Evolutionary conservation across 805 yeast genomes (phyloP).

Genomic region (Candida awuae): DNA sequence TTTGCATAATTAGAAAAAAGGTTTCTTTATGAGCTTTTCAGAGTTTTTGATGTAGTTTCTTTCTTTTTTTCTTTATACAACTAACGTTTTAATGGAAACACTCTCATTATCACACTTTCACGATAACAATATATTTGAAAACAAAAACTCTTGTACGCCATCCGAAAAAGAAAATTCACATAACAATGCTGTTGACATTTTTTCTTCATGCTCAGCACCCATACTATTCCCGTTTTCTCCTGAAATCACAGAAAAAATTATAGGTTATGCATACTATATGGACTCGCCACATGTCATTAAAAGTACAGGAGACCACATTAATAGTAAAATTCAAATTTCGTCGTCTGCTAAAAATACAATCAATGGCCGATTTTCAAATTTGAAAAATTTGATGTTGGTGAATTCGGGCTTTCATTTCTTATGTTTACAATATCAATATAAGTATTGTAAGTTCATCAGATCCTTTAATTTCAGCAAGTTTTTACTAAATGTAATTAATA

Average conservation of each 20-base stretch:
- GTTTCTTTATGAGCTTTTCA: too few species aligned
- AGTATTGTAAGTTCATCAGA: constrained; percentile 65
- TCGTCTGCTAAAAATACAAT: constrained; percentile 19
- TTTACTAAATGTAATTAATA: constrained; percentile 43
- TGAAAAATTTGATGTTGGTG: constrained; percentile 33
- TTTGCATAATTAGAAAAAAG: too few species aligned
- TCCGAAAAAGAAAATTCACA: not conserved
- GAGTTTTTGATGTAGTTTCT: too few species aligned
- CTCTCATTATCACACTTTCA: too few species aligned
- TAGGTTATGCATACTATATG: constrained; percentile 24
- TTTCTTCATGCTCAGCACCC: not conserved
- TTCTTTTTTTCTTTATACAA: too few species aligned
- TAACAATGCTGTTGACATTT: not conserved
- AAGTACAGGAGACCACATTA: too few species aligned
- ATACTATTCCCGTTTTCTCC: constrained; percentile 24
- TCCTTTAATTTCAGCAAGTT: constrained; percentile 75
- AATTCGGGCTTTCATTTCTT: constrained; percentile 51
- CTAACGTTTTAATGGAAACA: too few species aligned
- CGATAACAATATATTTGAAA: too few species aligned
- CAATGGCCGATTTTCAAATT: constrained; percentile 20
- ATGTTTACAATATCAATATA: constrained; percentile 50
- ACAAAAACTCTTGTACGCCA: too few species aligned
- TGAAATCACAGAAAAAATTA: constrained; percentile 27
- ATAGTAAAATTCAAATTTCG: not conserved
- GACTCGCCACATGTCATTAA: constrained; percentile 16